Evolutionary conservation across 2,329 filamentous ascomycete species (phyloP), one percentile per base, ranked within the genome.

Genomic region (Aspergillus fischeri): DNA sequence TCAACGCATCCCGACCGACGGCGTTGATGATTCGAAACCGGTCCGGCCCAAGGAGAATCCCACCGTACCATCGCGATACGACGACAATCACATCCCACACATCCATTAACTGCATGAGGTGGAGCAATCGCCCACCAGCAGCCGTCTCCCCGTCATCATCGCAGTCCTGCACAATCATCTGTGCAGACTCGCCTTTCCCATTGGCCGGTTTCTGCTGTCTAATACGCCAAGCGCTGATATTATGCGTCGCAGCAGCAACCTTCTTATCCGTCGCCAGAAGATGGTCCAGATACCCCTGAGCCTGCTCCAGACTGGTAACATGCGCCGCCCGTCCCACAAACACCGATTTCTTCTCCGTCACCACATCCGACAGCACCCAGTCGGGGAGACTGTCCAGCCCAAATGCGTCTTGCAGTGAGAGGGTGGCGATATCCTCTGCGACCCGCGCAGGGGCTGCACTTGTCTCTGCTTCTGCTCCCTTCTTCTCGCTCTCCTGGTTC

Each of bases 91-190:
- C 88, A 73, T 95, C 85, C 92, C 92, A 97, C 10, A 95, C 81
- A 68, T 92, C 90, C 90, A 97, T 97, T 60, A 96, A 77, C 78
- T 97, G 92, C 86, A 99, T 88, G 29, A 99, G 78, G 76, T 96
- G 91, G 59, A 97, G 75, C 68, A 99, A 75, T 45, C 94, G 82
- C 0, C 89, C 87, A 0, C 94, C 94, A 0, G 94, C 94, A 5
- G 94, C 94, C 27, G 90, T 90, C 80, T 99, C 94, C 2, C 94
- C 94, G 72, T 99, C 94, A 67, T 99, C 94, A 67, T 99, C 90
- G 70, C 88, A 97, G 75, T 99, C 94, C 73, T 97, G 92, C 64
- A 87, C 91, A 28, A 78, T 77, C 52, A 81, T 82, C 56, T 78
- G 81, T 4, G 78, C 77, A 0, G 75, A 66, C 4, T 75, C 69